Base-by-base conservation (phyloP, 129 eudicot genomes). In the Saussurea involucrata region DNA sequence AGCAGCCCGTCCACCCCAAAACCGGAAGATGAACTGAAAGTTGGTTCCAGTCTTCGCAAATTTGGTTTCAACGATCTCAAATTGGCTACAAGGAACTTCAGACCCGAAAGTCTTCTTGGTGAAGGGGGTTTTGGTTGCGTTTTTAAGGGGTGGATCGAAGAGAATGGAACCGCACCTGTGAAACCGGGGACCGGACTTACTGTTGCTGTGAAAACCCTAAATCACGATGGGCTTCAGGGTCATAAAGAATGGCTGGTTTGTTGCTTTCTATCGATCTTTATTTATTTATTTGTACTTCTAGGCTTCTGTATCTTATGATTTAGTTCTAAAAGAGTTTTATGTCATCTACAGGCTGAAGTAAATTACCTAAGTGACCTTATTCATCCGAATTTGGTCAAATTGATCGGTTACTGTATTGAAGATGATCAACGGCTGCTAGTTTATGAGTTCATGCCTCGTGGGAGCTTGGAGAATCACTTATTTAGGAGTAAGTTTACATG, bases 191-290 rank as follows among this genome's bases (percentile, higher is more conserved):
- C 94, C 24, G 94, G 94, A 13, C 94, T 91, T 70, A 91, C 97
- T 28, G 94, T 88, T 76, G 97, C 97, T 13, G 97, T 91, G 70
- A 88, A 91, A 69, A 91, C 97, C 58, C 97, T 88, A 4, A 91
- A 91, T 75, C 97, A 91, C 69, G 94, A 91, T 71, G 97, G 94
- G 24, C 94, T 91, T 80, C 97, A 91, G 89, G 92, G 97, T 76
- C 94, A 91, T 75, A 91, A 88, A 88, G 97, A 91, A 83, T 91
- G 97, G 97, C 91, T 91, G 93, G 96, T 90, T 71, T 53, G 89
- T 7, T 63, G 4, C 74, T 71, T 71, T 73, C 79, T 65, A 32
- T 53, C 9, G 22, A 53, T 3, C 13, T 77, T 17, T n/a, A n/a
- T 17, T 34, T 68, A 4, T n/a, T 65, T 40, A 40, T 40, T 10